Evolutionary conservation across 108 stramenopile species (phyloP), one percentile per base, ranked within the genome.

Genomic region (Heterococcus sp.): DNA sequence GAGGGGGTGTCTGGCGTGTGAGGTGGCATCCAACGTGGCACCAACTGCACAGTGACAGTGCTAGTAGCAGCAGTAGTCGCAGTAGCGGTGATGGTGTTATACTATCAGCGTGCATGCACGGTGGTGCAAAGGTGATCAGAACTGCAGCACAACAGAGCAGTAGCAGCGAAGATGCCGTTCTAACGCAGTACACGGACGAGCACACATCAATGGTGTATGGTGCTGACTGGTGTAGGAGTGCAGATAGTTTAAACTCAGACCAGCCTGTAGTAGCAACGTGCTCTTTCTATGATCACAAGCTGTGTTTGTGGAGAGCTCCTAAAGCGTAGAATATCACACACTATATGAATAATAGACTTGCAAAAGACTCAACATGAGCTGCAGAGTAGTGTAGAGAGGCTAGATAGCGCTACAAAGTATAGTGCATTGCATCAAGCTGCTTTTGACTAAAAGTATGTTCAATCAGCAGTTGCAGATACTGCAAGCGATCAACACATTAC

Each of bases 161-260:
- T 1, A 38, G 71, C 21, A 38, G 36, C 26, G 34, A 38, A n/a
- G 58, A 35, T 26, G 58, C n/a, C 26, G 26, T 30, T 14, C 37
- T 11, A 68, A 39, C 29, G 31, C 71, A 70, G 69, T 38, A 39
- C 37, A 38, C 0, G 64, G 76, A 35, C 8, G n/a, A 64, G 68
- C 83, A 84, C 40, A 66, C 27, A 35, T 84, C 83, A 28, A 84
- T 84, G 83, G 83, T 75, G 35, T 84, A 84, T 21, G 83, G 83
- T 30, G 69, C 69, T 5, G 83, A 84, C 69, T 84, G 83, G 83
- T 75, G 83, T 38, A 63, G 35, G 36, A 11, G 39, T 37, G n/a
- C 39, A 21, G 3, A 34, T 14, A 32, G 28, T 0, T 30, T 27
- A 1, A 39, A 1, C 2, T 58, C 35, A 2, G 27, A 28, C 30